Percentiles rank a stretch among this genome's conserved stretches.
Conservation (phyloP, 345 rosid species). For the Dipteronia dyeriana region DNA sequence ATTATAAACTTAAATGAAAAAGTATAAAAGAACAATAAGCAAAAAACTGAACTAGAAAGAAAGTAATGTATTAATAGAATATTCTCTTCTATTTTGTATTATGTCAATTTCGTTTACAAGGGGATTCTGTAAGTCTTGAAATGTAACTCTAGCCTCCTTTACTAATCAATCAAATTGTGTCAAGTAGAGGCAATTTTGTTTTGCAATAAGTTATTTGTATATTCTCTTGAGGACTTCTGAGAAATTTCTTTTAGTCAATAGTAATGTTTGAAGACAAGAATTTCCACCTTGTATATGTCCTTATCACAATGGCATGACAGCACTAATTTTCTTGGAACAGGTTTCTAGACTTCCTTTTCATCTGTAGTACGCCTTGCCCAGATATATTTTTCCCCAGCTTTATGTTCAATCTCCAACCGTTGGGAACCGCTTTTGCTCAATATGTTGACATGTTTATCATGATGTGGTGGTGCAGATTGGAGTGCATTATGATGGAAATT, state of each 20-base stretch:
- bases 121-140: not conserved
- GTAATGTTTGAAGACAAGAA: not conserved
- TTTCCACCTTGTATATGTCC: not conserved
- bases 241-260: not conserved
- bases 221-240: not conserved
- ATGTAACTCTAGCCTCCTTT: not conserved
- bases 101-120: not conserved
- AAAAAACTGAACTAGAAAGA: too few species aligned
- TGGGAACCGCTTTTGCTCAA: not conserved
- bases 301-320: not conserved
- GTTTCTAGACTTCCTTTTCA: not conserved
- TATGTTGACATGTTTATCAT: not conserved
- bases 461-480: constrained; percentile 63
- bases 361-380: not conserved
- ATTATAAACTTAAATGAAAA: too few species aligned
- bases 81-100: not conserved
- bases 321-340: not conserved
- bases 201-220: not conserved
- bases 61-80: too few species aligned
- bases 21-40: too few species aligned
- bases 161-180: too few species aligned
- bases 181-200: not conserved
- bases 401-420: not conserved
- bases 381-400: not conserved
- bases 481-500: constrained; percentile 76